Evolutionary conservation across 306 rosid genomes (phyloP).

Genomic region (Sindora glabra): DNA sequence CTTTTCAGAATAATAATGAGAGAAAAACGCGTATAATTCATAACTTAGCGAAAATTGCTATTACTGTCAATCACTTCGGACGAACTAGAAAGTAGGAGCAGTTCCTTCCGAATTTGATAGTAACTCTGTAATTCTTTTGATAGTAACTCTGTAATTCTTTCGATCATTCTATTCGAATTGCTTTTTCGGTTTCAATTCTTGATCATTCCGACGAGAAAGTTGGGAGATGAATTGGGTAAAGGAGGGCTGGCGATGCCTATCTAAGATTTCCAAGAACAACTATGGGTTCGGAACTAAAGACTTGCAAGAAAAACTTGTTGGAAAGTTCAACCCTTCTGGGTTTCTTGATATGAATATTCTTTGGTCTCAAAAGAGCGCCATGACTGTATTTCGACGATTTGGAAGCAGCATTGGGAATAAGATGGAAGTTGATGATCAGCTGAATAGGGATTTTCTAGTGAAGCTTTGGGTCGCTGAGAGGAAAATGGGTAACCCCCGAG

Average conservation of each 20-base stretch:
- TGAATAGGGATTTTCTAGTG: constrained; percentile 51
- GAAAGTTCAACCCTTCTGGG: not conserved
- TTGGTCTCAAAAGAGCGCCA: not conserved
- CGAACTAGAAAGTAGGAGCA: no score
- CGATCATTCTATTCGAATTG: no score
- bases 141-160: no score
- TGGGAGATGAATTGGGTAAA: constrained; percentile 21
- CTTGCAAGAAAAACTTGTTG: constrained; percentile 8
- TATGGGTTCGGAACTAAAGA: not conserved
- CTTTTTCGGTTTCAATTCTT: no score
- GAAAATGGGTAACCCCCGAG: constrained; percentile 17
- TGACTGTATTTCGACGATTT: constrained; percentile 25
- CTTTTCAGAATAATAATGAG: no score
- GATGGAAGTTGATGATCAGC: constrained; percentile 8
- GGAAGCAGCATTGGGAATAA: constrained; percentile 20
- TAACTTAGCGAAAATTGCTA: no score
- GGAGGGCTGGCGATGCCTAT: constrained; percentile 16
- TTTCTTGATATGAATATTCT: not conserved
- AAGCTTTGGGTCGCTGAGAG: constrained; percentile 60
- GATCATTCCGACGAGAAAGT: no score
- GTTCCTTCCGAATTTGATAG: no score
- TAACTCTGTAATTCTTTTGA: no score
- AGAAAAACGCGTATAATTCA: no score
- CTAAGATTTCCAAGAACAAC: not conserved
- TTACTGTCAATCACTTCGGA: no score